Evolutionary conservation across 306 rosid genomes (phyloP).

Genomic region (Dryas drummondii): DNA sequence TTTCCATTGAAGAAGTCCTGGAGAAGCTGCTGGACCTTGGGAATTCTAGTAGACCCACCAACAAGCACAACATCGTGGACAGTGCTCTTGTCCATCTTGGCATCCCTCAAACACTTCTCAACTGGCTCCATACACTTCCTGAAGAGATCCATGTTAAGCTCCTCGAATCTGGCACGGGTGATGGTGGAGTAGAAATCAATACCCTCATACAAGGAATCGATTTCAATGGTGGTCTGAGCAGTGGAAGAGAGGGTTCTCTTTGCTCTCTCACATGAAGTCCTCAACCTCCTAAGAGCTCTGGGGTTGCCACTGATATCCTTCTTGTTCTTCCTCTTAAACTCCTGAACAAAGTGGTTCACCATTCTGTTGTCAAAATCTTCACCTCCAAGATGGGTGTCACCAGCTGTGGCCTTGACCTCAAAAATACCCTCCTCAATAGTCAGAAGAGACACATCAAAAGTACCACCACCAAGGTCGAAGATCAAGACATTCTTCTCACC

Average conservation of each 20-base stretch:
- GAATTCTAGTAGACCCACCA: slow-evolving; percentile 74
- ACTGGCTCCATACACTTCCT: slow-evolving; percentile 76
- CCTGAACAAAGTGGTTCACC: slow-evolving; percentile 72
- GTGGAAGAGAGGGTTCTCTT: slow-evolving; percentile 65
- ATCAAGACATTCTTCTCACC: slow-evolving; percentile 72
- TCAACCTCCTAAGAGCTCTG: slow-evolving; percentile 68
- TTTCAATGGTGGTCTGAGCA: slow-evolving; percentile 69
- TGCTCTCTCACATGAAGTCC: slow-evolving; percentile 63
- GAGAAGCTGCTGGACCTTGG: slow-evolving; percentile 64
- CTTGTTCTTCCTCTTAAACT: slow-evolving; percentile 69
- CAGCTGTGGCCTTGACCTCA: slow-evolving; percentile 76
- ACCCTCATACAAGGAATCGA: slow-evolving; percentile 70
- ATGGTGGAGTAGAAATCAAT: slow-evolving; percentile 66
- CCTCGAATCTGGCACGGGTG: slow-evolving; percentile 71
- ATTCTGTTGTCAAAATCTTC: slow-evolving; percentile 68
- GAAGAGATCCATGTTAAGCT: slow-evolving; percentile 68
- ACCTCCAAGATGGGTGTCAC: slow-evolving; percentile 73
- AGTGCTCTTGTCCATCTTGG: slow-evolving; percentile 65
- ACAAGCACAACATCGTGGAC: slow-evolving; percentile 68
- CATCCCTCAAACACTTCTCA: slow-evolving; percentile 70
- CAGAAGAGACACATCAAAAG: slow-evolving; percentile 70
- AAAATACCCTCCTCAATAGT: slow-evolving; percentile 78
- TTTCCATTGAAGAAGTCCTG: slow-evolving; percentile 68
- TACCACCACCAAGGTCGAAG: slow-evolving; percentile 71
- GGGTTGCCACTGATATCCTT: slow-evolving; percentile 75